Base-by-base conservation (phyloP, 805 yeast genomes). In the Lipomyces lipofer region DNA sequence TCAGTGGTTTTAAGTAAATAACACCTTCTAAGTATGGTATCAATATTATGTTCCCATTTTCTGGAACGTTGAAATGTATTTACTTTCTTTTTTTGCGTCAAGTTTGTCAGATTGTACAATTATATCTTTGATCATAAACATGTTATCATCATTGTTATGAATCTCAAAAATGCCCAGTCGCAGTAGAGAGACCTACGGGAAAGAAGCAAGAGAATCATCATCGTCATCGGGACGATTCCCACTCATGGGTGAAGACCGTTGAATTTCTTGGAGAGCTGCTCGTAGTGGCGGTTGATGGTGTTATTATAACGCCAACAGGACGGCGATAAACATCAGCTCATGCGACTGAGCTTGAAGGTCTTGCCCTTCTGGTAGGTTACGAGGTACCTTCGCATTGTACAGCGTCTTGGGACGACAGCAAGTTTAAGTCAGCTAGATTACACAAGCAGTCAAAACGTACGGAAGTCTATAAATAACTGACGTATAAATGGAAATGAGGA, bases 261-360 rank as follows among this genome's bases (percentile, higher is more conserved):
- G 66, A 78, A 81, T n/a, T 64, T 66, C 50, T 71, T 65, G 15
- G 64, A 58, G 3, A 67, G 29, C 10, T 51, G 47, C 5, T 63
- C 0, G 69, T 72, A 73, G 52, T 68, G 63, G 38, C 48, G 69
- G 66, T 64, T 67, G 59, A 64, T 2, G 67, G 54, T 69, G 69
- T 94, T 64, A 86, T 81, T 29, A 91, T 83, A 43, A 85, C 78
- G 62, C 95, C 96, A 1, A 92, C 82, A 0, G 82, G 29, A 89
- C 69, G 7, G 86, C 82, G 39, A 85, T 63, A 68, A 85, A 86
- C 1, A 86, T 80, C 47, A 84, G 72, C 40, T 88, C 91, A 35
- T 81, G 27, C 75, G 78, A 59, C 83, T 81, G 47, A 74, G 68
- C n/a, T 68, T 65, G 67, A 79, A 84, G 10, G 73, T 71, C 64